Percentiles rank a stretch among this genome's conserved stretches.
Conservation (phyloP, 192 early-diverging fungal genomes). For the Coemansia sp. region DNA sequence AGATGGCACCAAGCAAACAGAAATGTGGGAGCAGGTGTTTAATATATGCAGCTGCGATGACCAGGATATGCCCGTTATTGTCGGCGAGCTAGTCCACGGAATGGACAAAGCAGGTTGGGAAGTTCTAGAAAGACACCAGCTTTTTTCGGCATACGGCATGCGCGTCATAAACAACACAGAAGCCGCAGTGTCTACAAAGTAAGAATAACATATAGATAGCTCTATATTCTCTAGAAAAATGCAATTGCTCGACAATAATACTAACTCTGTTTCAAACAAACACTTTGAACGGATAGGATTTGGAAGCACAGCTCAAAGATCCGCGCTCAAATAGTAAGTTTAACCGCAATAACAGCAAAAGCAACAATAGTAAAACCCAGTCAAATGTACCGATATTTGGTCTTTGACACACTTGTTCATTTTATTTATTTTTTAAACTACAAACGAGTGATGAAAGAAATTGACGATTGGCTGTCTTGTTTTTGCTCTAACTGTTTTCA, state of each 20-base stretch:
- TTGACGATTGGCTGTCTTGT: too few relatives aligned
- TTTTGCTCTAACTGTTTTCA: too few relatives aligned
- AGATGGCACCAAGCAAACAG: not conserved
- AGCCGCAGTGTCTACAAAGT: slow-evolving; percentile 11
- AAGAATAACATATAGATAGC: slow-evolving; percentile 13
- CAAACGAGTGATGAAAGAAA: too few relatives aligned
- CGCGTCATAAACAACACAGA: slow-evolving; percentile 14
- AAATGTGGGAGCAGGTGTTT: slow-evolving; percentile 29
- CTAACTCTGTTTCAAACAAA: not conserved
- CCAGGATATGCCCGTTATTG: slow-evolving; percentile 6
- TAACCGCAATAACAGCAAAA: not conserved
- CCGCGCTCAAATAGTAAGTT: slow-evolving; percentile 41
- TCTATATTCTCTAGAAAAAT: not conserved
- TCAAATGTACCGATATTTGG: too few relatives aligned
- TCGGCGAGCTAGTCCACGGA: slow-evolving; percentile 15
- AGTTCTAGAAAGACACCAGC: slow-evolving; percentile 21
- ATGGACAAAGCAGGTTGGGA: slow-evolving; percentile 39
- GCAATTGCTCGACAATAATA: not conserved
- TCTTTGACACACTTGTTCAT: not conserved
- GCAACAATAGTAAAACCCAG: not conserved
- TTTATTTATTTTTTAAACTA: not conserved
- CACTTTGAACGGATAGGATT: slow-evolving; percentile 21
- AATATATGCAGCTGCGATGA: slow-evolving; percentile 24
- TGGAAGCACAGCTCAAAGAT: slow-evolving; percentile 26
- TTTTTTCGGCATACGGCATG: slow-evolving; percentile 15